A percentile compares a stretch with the other conserved stretches of the same genome.
Evolutionary conservation across 2,329 filamentous ascomycete genomes (phyloP).

Genomic region (Colletotrichum siamense): DNA sequence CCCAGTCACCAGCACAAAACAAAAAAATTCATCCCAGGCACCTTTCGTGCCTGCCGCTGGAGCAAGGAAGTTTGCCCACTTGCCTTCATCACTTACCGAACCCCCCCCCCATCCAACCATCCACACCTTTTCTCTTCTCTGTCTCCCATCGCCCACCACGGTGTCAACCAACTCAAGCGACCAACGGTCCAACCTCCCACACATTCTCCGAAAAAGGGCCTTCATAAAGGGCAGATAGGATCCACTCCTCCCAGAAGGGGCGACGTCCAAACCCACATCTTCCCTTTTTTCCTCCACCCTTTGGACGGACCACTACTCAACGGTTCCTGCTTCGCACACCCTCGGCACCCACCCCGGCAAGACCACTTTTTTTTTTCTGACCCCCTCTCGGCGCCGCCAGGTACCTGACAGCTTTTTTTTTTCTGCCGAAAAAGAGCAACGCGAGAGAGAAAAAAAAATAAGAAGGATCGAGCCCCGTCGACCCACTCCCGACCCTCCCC

Average conservation of each 20-base stretch:
- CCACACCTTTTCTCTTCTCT: neutral
- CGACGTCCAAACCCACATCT: conserved; percentile 22
- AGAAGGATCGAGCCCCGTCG: conserved; percentile 24
- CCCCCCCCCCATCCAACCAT: neutral
- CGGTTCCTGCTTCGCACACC: conserved; percentile 20
- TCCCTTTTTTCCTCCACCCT: conserved; percentile 20
- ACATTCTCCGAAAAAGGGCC: conserved; percentile 22
- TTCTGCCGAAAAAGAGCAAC: conserved; percentile 15
- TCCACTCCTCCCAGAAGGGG: conserved; percentile 23
- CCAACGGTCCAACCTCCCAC: conserved; percentile 21
- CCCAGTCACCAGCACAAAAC: neutral
- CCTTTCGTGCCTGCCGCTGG: neutral
- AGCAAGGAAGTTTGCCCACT: neutral
- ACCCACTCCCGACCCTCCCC: conserved; percentile 24
- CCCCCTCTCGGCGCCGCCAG: conserved; percentile 13
- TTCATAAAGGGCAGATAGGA: conserved; percentile 17
- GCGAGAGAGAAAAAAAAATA: conserved; percentile 17
- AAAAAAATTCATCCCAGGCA: neutral
- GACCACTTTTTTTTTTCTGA: conserved; percentile 13
- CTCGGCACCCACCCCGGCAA: conserved; percentile 19
- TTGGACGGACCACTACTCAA: conserved; percentile 21
- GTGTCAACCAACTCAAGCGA: conserved; percentile 8
- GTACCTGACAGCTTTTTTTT: conserved; percentile 18
- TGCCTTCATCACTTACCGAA: conserved; percentile 14
- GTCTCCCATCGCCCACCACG: neutral